A percentile compares a stretch with the other conserved stretches of the same genome.
These are phyloP conservation scores for Puccinia polysora DNA, from an alignment of 1,284 basidiomycete species.

Conservation along the genomic window DNA sequence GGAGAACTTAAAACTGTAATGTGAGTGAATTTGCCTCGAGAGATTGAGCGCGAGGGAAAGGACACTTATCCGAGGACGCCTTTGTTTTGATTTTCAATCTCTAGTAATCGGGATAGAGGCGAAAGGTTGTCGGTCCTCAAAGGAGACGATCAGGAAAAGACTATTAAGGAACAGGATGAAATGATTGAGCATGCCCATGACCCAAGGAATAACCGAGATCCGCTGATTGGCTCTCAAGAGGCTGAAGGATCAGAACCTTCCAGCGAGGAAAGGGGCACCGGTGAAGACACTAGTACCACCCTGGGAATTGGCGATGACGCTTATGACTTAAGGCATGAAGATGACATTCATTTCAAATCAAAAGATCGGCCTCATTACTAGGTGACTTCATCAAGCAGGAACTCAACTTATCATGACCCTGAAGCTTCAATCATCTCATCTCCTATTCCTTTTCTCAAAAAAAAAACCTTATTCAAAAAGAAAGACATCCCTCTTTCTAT, in stretches of 20 bases:
- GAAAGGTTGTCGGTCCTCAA: not conserved
- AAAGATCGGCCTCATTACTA: too few species aligned
- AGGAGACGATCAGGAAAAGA: not conserved
- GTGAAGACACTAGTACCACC: too few species aligned
- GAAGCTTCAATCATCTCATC: too few species aligned
- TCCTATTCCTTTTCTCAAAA: too few species aligned
- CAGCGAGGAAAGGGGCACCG: too few species aligned
- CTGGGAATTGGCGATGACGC: too few species aligned
- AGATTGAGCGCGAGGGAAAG: not conserved
- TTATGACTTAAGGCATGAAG: too few species aligned
- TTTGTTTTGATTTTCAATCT: not conserved
- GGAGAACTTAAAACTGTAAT: conserved; percentile 3
- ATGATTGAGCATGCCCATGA: not conserved
- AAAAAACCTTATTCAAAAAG: too few species aligned
- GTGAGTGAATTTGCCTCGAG: not conserved
- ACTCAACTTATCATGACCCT: too few species aligned
- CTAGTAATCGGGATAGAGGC: not conserved
- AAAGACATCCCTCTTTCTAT: too few species aligned
- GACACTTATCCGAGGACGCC: not conserved
- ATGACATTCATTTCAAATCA: too few species aligned
- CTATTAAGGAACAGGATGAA: not conserved
- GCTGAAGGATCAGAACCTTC: not conserved
- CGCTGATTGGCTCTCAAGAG: not conserved
- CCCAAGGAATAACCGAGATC: not conserved
- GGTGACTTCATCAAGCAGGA: too few species aligned